Base-by-base conservation (phyloP, 148 eudicot genomes). In the Amaranthus cruentus region DNA sequence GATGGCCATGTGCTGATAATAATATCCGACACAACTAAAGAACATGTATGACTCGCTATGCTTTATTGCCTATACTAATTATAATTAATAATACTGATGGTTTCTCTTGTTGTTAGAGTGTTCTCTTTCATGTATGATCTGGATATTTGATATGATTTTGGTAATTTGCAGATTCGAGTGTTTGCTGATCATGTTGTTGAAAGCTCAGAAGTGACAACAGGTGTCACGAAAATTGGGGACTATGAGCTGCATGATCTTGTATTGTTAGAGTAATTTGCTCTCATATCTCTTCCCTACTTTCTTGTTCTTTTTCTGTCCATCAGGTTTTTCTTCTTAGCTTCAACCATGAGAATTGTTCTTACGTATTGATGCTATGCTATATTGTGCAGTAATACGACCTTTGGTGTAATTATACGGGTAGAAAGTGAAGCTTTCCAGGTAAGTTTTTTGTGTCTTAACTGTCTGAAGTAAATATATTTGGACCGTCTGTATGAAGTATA, bases 361-460 rank as follows among this genome's bases (percentile, higher is more conserved):
- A n/a, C 6, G 62, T 43, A 64, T 54, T 65, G 2, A 46, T 59
- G 9, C 42, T 14, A 4, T 78, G 15, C 12, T 1, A 61, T 50
- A 64, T 50, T 80, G 62, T 87, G 93, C 92, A 95, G 98, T 78
- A 83, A 91, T 75, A 85, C 58, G 84, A 88, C 82, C 76, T 95
- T 95, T 82, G 99, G 99, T 72, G 92, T 95, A 77, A 95, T 95
- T 48, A 95, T 95, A 82, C 92, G 97, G 42, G 99, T 95, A 7
- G 99, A 95, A 66, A 95, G 89, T 76, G 99, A 95, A 90, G 99
- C 99, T 71, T 87, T 95, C 60, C 98, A 95, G 93, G 98, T 95
- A 62, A 78, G 38, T 75, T 59, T 62, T 53, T 62, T 28, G 48
- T 73, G 55, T 47, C 52, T 74, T 3, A 8, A 63, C 3, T 44